A percentile compares a stretch with the other conserved stretches of the same genome.
phyloP scores from a whole-genome alignment of 768 basidiomycete species.

The Russula earlei region DNA sequence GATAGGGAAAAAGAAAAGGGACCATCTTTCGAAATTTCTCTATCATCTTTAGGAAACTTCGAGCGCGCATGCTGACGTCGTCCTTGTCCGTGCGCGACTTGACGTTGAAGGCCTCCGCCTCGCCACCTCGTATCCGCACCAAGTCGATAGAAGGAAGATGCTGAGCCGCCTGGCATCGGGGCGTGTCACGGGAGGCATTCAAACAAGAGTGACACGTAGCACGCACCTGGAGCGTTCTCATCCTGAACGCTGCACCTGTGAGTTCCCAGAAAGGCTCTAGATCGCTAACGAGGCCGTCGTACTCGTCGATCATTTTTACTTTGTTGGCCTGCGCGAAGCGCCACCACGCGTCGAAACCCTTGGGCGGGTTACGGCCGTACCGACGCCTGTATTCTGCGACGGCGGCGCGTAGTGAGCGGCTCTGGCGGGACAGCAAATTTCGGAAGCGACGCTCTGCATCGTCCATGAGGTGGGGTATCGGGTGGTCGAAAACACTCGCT shows the following conservation, averaged over 20 bases:
- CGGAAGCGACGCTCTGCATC: conserved; percentile 73
- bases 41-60: conserved; percentile 69
- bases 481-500: conserved; percentile 42
- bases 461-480: conserved; percentile 76
- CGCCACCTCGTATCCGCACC: conserved; percentile 66
- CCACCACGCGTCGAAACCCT: conserved; percentile 91
- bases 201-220: background rate
- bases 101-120: conserved; percentile 48
- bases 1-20: conserved; percentile 17
- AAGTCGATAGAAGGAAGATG: conserved; percentile 77
- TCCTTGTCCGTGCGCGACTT: conserved; percentile 47
- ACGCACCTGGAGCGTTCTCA: conserved; percentile 50
- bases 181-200: background rate
- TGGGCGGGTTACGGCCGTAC: conserved; percentile 73
- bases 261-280: conserved; percentile 79
- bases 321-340: conserved; percentile 61
- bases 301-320: conserved; percentile 83
- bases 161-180: conserved; percentile 42
- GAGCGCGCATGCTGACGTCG: conserved; percentile 70
- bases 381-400: conserved; percentile 73
- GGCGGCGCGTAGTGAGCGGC: conserved; percentile 67
- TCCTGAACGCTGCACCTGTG: conserved; percentile 59
- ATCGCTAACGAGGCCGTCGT: conserved; percentile 70
- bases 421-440: conserved; percentile 60
- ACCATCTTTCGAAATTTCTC: conserved; percentile 59